Evolutionary conservation across 2,329 filamentous ascomycete species (phyloP).

Genomic region (Nemania serpens): DNA sequence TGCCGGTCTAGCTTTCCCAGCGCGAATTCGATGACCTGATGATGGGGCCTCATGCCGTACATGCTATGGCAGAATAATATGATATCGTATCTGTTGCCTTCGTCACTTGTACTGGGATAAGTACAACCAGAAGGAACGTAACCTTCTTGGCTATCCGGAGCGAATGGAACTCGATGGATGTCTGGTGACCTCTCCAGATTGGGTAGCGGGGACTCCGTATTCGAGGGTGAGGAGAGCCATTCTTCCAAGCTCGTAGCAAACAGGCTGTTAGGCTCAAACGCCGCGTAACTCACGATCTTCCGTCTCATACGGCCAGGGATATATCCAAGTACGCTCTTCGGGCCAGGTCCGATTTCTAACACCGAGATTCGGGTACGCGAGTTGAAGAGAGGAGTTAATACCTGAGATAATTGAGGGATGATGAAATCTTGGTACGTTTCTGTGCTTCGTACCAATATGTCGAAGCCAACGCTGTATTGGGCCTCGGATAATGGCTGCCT

Average conservation of each 20-base stretch:
- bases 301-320: conserved; percentile 49
- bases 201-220: conserved; percentile 45
- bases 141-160: conserved; percentile 33
- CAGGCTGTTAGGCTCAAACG: conserved; percentile 57
- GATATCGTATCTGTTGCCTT: conserved; percentile 53
- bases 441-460: conserved; percentile 46
- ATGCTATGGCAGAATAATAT: conserved; percentile 68
- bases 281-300: conserved; percentile 55
- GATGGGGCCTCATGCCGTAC: conserved; percentile 61
- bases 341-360: conserved; percentile 64
- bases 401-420: conserved; percentile 51
- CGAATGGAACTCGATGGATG: conserved; percentile 49
- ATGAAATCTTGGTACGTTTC: conserved; percentile 56
- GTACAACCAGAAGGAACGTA: neutral
- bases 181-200: conserved; percentile 45
- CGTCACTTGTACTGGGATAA: conserved; percentile 28
- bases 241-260: conserved; percentile 52
- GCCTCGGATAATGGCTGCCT: conserved; percentile 49
- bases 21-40: conserved; percentile 50
- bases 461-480: conserved; percentile 56
- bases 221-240: conserved; percentile 43
- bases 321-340: conserved; percentile 56
- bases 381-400: conserved; percentile 48
- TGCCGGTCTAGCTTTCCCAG: conserved; percentile 52
- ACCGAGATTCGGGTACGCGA: conserved; percentile 52